These are phyloP conservation scores for Dioscorea zingiberensis DNA, from an alignment of 106 monocot species.

Conservation along the genomic window DNA sequence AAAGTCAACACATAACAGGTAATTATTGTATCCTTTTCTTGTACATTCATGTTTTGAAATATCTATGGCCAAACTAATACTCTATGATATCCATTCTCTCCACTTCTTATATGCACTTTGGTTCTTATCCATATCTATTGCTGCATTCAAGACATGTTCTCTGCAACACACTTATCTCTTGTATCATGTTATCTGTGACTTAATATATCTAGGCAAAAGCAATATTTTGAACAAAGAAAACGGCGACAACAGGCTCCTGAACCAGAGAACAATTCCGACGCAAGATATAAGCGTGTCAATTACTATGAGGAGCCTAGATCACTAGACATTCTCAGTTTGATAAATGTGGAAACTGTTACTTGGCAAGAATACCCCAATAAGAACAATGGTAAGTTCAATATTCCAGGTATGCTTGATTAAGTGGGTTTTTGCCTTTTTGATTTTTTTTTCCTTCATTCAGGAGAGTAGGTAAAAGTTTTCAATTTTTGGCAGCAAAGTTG, in stretches of 20 bases:
- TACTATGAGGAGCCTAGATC: conserved; percentile 35
- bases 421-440: too few relatives aligned
- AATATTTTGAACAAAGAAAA: conserved; percentile 70
- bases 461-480: too few relatives aligned
- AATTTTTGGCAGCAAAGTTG: too few relatives aligned
- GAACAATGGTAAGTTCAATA: conserved; percentile 2
- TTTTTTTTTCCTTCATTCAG: too few relatives aligned
- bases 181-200: too few relatives aligned
- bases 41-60: background rate
- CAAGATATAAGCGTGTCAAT: conserved; percentile 12
- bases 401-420: background rate
- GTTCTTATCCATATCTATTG: background rate
- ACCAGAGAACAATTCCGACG: conserved; percentile 13
- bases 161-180: background rate
- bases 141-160: background rate
- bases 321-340: conserved; percentile 50
- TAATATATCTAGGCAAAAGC: conserved; percentile 47
- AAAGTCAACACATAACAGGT: conserved; percentile 57
- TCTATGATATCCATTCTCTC: background rate
- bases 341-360: conserved; percentile 34
- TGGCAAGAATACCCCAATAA: conserved; percentile 14
- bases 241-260: conserved; percentile 32
- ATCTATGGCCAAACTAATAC: background rate
- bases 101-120: background rate
- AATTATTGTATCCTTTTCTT: background rate